Conservation (phyloP, 768 basidiomycete species). For the Serendipita indica region DNA sequence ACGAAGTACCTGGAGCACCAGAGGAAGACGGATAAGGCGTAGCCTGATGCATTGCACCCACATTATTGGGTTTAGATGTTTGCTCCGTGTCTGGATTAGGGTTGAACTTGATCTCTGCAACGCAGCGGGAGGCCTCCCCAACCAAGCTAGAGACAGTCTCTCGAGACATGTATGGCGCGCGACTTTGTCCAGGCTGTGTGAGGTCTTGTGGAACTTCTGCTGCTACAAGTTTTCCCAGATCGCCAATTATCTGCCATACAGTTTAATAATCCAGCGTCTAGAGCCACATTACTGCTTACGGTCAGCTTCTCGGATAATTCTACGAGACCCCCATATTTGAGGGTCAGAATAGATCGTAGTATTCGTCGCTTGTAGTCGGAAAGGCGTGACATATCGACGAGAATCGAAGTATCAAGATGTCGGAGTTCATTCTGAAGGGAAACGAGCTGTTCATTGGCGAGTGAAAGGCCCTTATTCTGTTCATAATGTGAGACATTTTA, state of each 20-base stretch:
- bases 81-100: conserved; percentile 8
- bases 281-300: conserved; percentile 19
- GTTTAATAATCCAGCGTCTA: conserved; percentile 16
- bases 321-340: conserved; percentile 76
- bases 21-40: too few species aligned
- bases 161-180: conserved; percentile 57
- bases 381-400: conserved; percentile 64
- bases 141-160: conserved; percentile 45
- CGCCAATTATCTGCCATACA: conserved; percentile 30
- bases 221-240: conserved; percentile 31
- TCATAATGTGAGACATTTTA: neutral
- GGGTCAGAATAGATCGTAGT: conserved; percentile 53
- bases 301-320: conserved; percentile 75
- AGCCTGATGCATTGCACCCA: too few species aligned
- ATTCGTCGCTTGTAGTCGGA: conserved; percentile 71
- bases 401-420: conserved; percentile 63
- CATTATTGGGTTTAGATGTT: neutral
- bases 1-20: too few species aligned
- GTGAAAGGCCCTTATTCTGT: conserved; percentile 56
- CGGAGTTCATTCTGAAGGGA: conserved; percentile 63
- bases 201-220: conserved; percentile 70
- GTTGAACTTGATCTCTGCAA: conserved; percentile 16
- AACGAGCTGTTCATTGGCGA: conserved; percentile 60
- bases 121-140: conserved; percentile 37
- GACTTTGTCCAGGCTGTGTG: conserved; percentile 65